phyloP scores from a whole-genome alignment of 345 rosid species.

The Acer negundo region DNA sequence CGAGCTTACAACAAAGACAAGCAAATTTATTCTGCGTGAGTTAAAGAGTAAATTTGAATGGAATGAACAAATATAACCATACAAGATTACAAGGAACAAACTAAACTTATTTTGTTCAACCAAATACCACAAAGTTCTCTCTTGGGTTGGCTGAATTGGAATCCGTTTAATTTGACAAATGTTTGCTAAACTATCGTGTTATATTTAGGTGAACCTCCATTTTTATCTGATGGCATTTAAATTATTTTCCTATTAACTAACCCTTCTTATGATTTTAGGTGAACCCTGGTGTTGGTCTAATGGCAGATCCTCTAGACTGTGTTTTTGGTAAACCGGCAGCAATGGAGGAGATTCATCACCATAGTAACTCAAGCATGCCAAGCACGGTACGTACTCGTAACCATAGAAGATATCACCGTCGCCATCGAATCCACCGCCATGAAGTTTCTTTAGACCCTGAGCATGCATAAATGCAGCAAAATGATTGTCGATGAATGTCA shows the following conservation, averaged over 20 bases:
- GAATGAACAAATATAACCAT: neutral
- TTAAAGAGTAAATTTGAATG: neutral
- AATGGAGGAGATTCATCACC: slow-evolving; percentile 43
- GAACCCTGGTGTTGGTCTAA: slow-evolving; percentile 28
- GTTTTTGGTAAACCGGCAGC: slow-evolving; percentile 44
- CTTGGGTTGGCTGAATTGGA: neutral
- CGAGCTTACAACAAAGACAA: neutral
- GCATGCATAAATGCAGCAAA: neutral
- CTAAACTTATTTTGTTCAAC: neutral
- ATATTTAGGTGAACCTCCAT: neutral
- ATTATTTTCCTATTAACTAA: slow-evolving; percentile 4
- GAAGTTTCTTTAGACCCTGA: slow-evolving; percentile 24
- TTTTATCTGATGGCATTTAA: neutral
- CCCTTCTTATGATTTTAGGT: slow-evolving; percentile 35
- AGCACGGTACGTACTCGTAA: slow-evolving; percentile 26
- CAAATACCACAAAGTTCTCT: neutral
- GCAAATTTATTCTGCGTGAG: neutral
- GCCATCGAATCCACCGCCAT: slow-evolving; percentile 37
- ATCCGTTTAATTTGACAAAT: neutral
- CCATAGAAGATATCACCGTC: slow-evolving; percentile 46
- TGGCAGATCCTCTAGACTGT: slow-evolving; percentile 56
- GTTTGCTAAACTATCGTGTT: neutral
- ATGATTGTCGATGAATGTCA: slow-evolving; percentile 4
- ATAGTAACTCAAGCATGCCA: slow-evolving; percentile 22
- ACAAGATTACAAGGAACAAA: neutral